These are phyloP conservation scores for Globisporangium paroecandrum DNA, from an alignment of 352 stramenopile genomes.

Conservation along the genomic window DNA sequence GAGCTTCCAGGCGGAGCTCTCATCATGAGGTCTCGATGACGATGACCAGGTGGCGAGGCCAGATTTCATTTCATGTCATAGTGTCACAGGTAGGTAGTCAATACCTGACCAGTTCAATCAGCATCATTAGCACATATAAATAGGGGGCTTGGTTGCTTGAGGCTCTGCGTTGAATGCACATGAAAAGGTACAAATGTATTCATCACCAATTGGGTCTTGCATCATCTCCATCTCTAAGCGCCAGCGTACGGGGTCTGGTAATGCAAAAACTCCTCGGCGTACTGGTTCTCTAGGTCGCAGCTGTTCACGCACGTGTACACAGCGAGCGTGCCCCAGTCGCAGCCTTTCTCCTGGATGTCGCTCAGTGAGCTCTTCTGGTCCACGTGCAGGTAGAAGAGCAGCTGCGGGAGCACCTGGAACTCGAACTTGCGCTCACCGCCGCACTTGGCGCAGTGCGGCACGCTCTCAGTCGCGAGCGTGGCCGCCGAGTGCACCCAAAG, in stretches of 20 bases:
- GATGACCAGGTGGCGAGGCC: slow-evolving; percentile 1
- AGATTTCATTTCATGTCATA: background rate
- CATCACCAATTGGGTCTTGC: background rate
- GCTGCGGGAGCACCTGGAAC: slow-evolving; percentile 94
- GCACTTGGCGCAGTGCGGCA: slow-evolving; percentile 81
- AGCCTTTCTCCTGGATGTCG: slow-evolving; percentile 51
- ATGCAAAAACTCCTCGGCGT: slow-evolving; percentile 69
- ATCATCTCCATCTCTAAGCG: slow-evolving; percentile 13
- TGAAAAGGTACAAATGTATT: background rate
- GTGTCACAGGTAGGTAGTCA: background rate
- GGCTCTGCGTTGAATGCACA: background rate
- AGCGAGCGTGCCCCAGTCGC: slow-evolving; percentile 91
- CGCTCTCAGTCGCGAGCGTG: slow-evolving; percentile 28
- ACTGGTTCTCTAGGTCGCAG: slow-evolving; percentile 62
- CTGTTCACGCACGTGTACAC: slow-evolving; percentile 92
- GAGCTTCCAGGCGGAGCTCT: background rate
- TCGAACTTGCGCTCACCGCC: slow-evolving; percentile 87
- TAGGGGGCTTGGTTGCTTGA: background rate
- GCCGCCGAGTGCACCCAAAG: slow-evolving; percentile 87
- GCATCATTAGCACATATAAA: background rate
- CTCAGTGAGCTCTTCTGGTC: slow-evolving; percentile 58
- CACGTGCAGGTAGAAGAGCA: slow-evolving; percentile 90
- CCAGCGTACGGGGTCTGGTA: slow-evolving; percentile 72
- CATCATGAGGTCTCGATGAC: slow-evolving; percentile 3
- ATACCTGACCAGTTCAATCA: background rate